Conservation (phyloP, 495 filamentous ascomycete species). For the Platismatia glauca region DNA sequence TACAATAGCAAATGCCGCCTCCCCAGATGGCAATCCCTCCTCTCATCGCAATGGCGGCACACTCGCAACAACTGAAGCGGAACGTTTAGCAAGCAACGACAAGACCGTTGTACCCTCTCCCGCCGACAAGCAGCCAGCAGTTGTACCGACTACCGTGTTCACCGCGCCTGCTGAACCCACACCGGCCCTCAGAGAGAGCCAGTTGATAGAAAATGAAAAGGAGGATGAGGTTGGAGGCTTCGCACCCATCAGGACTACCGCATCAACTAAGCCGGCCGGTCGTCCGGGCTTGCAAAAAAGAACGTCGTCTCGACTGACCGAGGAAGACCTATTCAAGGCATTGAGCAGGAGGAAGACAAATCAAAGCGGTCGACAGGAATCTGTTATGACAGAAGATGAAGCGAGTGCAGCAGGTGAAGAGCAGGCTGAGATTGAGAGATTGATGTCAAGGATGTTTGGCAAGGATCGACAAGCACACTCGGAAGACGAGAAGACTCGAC, state of each 20-base stretch:
- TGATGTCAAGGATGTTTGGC: slow-evolving; percentile 60
- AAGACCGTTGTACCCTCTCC: slow-evolving; percentile 13
- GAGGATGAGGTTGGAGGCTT: slow-evolving; percentile 10
- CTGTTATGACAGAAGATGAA: slow-evolving; percentile 25
- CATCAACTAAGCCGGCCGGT: slow-evolving; percentile 3
- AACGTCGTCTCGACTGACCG: slow-evolving; percentile 25
- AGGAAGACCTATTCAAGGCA: slow-evolving; percentile 43
- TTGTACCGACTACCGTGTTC: background rate
- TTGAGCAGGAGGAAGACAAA: slow-evolving; percentile 43
- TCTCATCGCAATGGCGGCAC: background rate
- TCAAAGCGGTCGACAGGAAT: slow-evolving; percentile 17
- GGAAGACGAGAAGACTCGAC: slow-evolving; percentile 55
- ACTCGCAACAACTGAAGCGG: background rate
- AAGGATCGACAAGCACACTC: slow-evolving; percentile 49
- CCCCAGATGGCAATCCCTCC: background rate
- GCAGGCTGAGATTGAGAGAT: slow-evolving; percentile 46
- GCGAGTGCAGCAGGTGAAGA: slow-evolving; percentile 36
- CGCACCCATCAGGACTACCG: slow-evolving; percentile 17
- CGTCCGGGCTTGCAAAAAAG: slow-evolving; percentile 1
- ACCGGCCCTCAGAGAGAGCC: background rate
- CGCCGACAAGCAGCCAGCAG: slow-evolving; percentile 1
- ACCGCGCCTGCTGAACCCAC: background rate
- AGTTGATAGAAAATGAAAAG: slow-evolving; percentile 7
- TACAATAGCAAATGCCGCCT: background rate
- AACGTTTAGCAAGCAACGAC: background rate